Evolutionary conservation across 768 basidiomycete genomes (phyloP), one percentile per base, ranked within the genome.

Genomic region (Russula vinacea): DNA sequence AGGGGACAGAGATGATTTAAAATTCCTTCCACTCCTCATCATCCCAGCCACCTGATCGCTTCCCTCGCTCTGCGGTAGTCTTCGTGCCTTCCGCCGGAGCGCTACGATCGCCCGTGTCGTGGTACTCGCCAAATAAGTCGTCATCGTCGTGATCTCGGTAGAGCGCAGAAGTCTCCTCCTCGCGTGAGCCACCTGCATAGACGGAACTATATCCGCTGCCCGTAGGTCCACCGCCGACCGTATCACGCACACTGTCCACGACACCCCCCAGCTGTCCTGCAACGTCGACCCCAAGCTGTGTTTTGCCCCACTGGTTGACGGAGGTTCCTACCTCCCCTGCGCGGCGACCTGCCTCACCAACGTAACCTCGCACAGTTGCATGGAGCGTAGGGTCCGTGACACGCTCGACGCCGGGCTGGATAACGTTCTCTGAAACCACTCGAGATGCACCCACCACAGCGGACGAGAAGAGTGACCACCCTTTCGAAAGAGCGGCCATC

Each of bases 401-500:
- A 67, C 82, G 84, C 71, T 90, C 88, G 73, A 95, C 77, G 24
- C 90, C 88, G 7, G 96, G 96, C 74, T 97, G 92, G 63, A 98
- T 89, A 50, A 98, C 89, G 69, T 84, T 88, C 72, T 94, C 90
- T 68, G 84, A 83, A 55, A 98, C 90, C 19, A 77, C 89, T 70
- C 84, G 84, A 6, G 86, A 83, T 22, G 94, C 94, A 56, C 88
- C 90, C 1, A 77, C 83, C 16, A 98, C 87, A 39, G 87, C 94
- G 0, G 90, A 83, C 33, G 92, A 89, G 72, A 99, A 88, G n/a
- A 98, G 76, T 29, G 93, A 92, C 97, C 97, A 98, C 51, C 95
- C 94, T 78, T 98, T 98, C 70, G 84, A 84, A 16, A 98, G 75
- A 0, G 96, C 95, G 10, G 84, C 86, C 42, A 88, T 74, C 0